Base-by-base conservation (phyloP, 495 filamentous ascomycete genomes). In the Penicillium macrosclerotiorum region DNA sequence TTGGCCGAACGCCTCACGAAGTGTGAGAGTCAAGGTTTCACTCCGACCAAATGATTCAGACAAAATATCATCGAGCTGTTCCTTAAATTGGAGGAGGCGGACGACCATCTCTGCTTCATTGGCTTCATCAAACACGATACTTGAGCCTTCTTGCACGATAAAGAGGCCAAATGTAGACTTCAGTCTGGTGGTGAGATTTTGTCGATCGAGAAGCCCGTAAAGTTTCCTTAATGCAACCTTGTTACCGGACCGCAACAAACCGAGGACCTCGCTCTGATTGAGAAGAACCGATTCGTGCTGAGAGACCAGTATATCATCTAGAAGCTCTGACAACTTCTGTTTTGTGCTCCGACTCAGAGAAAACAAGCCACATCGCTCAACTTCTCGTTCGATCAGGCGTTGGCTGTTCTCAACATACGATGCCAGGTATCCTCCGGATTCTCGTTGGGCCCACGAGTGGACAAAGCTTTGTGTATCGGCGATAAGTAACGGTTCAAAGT, bases 101-200 rank as follows among this genome's bases (percentile, higher is more conserved):
- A 84, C 64, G 2, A 98, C 82, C 93, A 97, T 98, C n/a, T 90
- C 81, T 32, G 86, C 80, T 38, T 84, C 82, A 23, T 85, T 79
- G 3, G 78, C 75, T 22, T 83, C 83, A 58, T 96, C 90, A 46
- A 85, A 83, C 8, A 97, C 82, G 41, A 98, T 95, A 2, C 51
- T 59, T 0, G 83, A 74, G 3, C 93, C 94, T n/a, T 85, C 79
- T 38, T 79, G 72, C 17, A 82, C 69, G 50, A 97, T 93, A 67
- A 91, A 93, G 8, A 67, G 69, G 55, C 83, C 81, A 72, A 93
- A 97, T 0, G 90, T 76, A 3, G 70, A 55, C 44, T 77, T 85
- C 9, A 98, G 71, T 30, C 78, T 73, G 51, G 72, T 71, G 19
- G 84, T 82, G 3, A 90, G 78, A 6, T 74, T 69, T 11, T 80